phyloP scores from a whole-genome alignment of 2,329 filamentous ascomycete species.

The Fusarium devonianum region DNA sequence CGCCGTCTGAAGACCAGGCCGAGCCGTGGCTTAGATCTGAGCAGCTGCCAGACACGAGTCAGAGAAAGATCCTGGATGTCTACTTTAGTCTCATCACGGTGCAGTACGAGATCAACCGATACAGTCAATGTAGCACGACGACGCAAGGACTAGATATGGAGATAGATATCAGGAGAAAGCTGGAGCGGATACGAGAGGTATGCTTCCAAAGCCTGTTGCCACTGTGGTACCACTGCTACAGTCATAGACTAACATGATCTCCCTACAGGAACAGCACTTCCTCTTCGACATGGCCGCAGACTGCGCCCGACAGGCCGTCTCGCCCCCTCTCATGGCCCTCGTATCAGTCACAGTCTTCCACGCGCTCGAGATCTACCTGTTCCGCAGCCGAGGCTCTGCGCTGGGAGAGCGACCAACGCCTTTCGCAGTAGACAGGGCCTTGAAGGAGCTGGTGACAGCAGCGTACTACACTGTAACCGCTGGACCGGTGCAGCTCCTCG shows the following conservation, averaged over 20 bases:
- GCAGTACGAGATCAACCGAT: conserved; percentile 20
- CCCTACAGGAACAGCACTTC: conserved; percentile 6
- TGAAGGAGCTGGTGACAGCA: neutral
- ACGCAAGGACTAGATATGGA: neutral
- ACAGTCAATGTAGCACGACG: conserved; percentile 11
- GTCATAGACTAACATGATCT: too few species aligned
- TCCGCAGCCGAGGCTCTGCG: neutral
- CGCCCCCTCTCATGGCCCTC: conserved; percentile 13
- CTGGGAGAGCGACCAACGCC: conserved; percentile 6
- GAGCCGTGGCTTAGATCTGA: neutral
- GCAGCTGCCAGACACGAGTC: neutral
- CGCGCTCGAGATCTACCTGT: conserved; percentile 13
- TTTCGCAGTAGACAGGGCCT: neutral
- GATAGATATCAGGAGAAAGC: conserved; percentile 6
- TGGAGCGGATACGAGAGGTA: conserved; percentile 11
- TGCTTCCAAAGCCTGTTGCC: too few species aligned
- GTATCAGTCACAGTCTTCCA: conserved; percentile 15
- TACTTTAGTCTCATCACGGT: conserved; percentile 19
- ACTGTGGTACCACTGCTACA: too few species aligned
- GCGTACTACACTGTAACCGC: conserved; percentile 17
- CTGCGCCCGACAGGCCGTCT: neutral
- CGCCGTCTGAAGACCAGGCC: neutral
- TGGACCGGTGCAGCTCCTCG: conserved; percentile 17
- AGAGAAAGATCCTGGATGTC: conserved; percentile 4
- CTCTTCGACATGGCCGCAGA: conserved; percentile 2